Evolutionary conservation across 2,329 filamentous ascomycete species (phyloP).

Genomic region (Aspergillus brunneoviolaceus): DNA sequence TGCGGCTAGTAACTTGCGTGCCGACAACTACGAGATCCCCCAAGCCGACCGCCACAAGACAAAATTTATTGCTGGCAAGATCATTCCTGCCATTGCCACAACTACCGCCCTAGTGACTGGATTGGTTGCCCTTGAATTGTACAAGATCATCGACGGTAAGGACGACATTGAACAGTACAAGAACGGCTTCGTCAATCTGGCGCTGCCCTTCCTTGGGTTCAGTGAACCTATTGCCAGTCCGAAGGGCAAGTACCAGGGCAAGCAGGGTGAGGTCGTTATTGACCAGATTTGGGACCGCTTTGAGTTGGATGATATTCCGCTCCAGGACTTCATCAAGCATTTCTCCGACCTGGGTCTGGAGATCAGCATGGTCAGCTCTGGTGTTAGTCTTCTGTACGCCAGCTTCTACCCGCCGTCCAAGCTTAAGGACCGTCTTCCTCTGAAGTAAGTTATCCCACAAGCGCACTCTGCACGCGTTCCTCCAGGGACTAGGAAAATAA

Average conservation of each 20-base stretch:
- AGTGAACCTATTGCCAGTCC: conserved; percentile 93
- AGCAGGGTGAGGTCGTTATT: conserved; percentile 72
- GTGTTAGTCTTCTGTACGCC: conserved; percentile 90
- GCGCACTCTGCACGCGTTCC: not conserved
- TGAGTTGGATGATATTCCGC: conserved; percentile 80
- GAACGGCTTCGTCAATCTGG: conserved; percentile 97
- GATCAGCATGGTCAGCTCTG: conserved; percentile 94
- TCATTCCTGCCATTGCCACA: conserved; percentile 96
- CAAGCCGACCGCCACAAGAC: conserved; percentile 94
- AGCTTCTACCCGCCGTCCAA: conserved; percentile 84
- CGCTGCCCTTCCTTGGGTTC: conserved; percentile 96
- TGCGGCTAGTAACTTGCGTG: conserved; percentile 90
- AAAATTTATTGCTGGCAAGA: conserved; percentile 99
- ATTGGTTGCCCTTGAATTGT: conserved; percentile 86
- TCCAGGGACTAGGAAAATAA: not conserved
- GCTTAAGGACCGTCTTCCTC: conserved; percentile 74
- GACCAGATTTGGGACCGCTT: conserved; percentile 99
- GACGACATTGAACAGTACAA: conserved; percentile 98
- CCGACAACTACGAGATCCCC: conserved; percentile 97
- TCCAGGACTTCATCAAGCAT: conserved; percentile 77
- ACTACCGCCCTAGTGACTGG: conserved; percentile 95
- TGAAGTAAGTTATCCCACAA: conserved; percentile 57
- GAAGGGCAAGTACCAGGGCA: conserved; percentile 84
- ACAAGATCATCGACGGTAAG: conserved; percentile 96
- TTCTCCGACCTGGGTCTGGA: conserved; percentile 79